Conservation (phyloP, 345 rosid genomes). For the Corchorus capsularis region DNA sequence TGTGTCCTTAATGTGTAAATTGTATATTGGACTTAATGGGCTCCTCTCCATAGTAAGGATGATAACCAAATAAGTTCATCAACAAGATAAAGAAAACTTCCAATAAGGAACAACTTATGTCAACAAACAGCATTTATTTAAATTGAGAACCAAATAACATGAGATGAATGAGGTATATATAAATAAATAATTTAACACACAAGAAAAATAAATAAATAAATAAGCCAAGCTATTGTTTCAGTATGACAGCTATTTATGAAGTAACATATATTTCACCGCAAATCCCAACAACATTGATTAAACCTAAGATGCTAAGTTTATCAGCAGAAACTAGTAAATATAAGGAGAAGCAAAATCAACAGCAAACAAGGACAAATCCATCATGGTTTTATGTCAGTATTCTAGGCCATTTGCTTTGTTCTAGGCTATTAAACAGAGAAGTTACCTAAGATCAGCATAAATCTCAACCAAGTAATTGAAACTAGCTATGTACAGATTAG, state of each 20-base stretch:
- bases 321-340: neutral
- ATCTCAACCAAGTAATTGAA: neutral
- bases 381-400: neutral
- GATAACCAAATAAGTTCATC: neutral
- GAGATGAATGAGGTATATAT: neutral
- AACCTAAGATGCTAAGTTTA: neutral
- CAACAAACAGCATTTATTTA: neutral
- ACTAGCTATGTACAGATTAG: neutral
- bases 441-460: neutral
- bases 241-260: neutral
- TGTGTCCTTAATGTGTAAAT: neutral
- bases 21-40: neutral
- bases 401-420: neutral
- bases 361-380: neutral
- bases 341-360: neutral
- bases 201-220: neutral
- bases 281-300: neutral
- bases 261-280: conserved; percentile 2
- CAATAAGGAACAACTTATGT: neutral
- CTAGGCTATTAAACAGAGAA: neutral
- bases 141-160: neutral
- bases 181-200: neutral
- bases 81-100: neutral
- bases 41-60: neutral
- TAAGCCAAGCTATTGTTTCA: neutral